Base-by-base conservation (phyloP, 2,329 filamentous ascomycete genomes). In the Rhinocladiella mackenziei region DNA sequence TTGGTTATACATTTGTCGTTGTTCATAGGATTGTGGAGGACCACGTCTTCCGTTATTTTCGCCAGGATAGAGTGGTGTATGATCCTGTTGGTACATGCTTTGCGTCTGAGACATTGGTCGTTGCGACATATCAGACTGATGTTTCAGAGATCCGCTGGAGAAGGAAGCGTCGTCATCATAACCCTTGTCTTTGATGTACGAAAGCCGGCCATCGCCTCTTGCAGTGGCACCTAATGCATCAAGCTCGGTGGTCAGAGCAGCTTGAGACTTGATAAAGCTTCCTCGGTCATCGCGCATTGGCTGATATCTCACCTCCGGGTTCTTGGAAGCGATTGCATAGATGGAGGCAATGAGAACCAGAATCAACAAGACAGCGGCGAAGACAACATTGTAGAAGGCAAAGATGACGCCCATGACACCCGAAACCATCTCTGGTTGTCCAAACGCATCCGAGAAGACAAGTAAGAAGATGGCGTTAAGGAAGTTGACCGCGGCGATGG, bases 251-350 rank as follows among this genome's bases (percentile, higher is more conserved):
- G 84, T 78, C 41, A 95, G 73, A 60, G 91, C 83, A 4, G 86
- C 86, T 65, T 92, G 86, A 10, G 89, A 95, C 73, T 96, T 96
- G 81, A 96, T 95, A 70, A 97, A 96, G 7, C 89, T 96, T 39
- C 87, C 88, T 58, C 91, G 84, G 66, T 97, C 91, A 60, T 97
- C 91, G 42, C 85, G 84, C 89, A 97, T 96, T 59, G 88, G 89
- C 67, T 95, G 88, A 68, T 97, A 97, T 50, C 89, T 83, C 30
- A 85, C 87, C 63, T 97, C 91, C 15, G 91, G 91, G 69, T 96
- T 94, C 77, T 94, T 94, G 50, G 87, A 86, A 63, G 88, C 80
- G 60, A 96, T 81, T 34, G 87, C 85, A 55, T 91, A 87, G 67
- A 75, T 70, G 3, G 85, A 88, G 6, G 84, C 81, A 56, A 88